phyloP scores from a whole-genome alignment of 2,329 filamentous ascomycete species.

The Apiospora koreana region DNA sequence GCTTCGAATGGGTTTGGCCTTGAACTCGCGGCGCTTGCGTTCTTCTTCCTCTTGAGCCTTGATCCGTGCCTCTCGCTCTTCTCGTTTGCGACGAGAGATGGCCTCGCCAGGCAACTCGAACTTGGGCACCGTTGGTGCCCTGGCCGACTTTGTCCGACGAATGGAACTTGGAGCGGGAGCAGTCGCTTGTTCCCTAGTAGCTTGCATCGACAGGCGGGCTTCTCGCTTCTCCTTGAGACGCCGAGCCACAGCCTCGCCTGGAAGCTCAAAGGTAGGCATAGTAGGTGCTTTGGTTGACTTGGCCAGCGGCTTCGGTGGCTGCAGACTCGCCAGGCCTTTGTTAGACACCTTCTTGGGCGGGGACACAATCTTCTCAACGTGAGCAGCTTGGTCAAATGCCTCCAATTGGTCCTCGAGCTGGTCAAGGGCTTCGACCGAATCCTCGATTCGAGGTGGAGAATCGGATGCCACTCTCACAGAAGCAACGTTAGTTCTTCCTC shows the following conservation, averaged over 20 bases:
- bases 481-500: constrained; percentile 32
- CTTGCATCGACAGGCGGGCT: constrained; percentile 43
- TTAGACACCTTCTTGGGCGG: constrained; percentile 29
- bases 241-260: constrained; percentile 61
- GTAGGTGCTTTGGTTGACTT: constrained; percentile 59
- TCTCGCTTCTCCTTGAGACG: constrained; percentile 56
- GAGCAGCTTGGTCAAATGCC: constrained; percentile 41
- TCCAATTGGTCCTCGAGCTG: constrained; percentile 63
- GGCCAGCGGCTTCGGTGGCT: constrained; percentile 45
- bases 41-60: constrained; percentile 62
- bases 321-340: constrained; percentile 41
- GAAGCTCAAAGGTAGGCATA: constrained; percentile 60
- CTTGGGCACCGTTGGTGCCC: constrained; percentile 52
- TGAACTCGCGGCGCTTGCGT: constrained; percentile 62
- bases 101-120: constrained; percentile 67
- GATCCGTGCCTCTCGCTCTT: constrained; percentile 52
- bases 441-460: constrained; percentile 54
- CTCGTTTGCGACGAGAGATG: constrained; percentile 58
- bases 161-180: constrained; percentile 28
- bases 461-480: constrained; percentile 32
- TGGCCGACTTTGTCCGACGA: constrained; percentile 51
- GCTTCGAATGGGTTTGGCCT: constrained; percentile 57
- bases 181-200: constrained; percentile 24
- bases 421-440: constrained; percentile 64
- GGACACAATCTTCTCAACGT: constrained; percentile 24